Evolutionary conservation across 1,284 basidiomycete genomes (phyloP).

Genomic region (Cystobasidium sp.): DNA sequence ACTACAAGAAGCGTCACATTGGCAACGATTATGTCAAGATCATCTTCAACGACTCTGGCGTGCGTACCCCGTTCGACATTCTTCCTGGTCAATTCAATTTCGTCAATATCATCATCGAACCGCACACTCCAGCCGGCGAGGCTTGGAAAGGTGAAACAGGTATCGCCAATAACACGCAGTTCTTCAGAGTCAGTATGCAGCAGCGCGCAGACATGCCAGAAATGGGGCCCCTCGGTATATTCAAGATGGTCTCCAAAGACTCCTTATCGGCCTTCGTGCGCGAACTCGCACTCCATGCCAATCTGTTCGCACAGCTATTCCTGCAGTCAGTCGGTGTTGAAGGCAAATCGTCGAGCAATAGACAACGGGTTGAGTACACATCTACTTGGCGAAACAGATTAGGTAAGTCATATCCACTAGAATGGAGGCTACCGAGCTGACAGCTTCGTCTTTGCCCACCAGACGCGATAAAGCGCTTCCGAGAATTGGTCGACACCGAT

Average conservation of each 20-base stretch:
- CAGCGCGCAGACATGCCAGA: conserved; percentile 83
- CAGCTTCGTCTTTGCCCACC: background rate
- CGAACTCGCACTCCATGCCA: conserved; percentile 79
- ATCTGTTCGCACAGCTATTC: conserved; percentile 77
- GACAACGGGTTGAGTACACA: conserved; percentile 70
- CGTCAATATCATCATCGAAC: conserved; percentile 95
- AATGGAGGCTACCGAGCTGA: background rate
- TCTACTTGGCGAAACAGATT: conserved; percentile 86
- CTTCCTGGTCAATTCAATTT: conserved; percentile 93
- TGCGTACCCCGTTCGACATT: conserved; percentile 86
- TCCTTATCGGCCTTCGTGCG: conserved; percentile 80
- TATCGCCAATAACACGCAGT: conserved; percentile 76
- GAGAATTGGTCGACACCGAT: conserved; percentile 28
- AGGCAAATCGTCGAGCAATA: conserved; percentile 49
- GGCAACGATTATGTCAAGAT: conserved; percentile 95
- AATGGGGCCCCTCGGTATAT: conserved; percentile 85
- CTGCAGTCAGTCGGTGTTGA: conserved; percentile 73
- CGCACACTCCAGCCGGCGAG: conserved; percentile 69
- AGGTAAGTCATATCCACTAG: conserved; percentile 49
- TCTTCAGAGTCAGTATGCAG: conserved; percentile 75
- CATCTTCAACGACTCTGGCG: conserved; percentile 94
- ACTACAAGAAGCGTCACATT: conserved; percentile 87
- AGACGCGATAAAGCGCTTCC: conserved; percentile 39
- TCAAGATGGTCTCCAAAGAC: conserved; percentile 86
- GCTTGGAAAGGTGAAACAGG: conserved; percentile 52